Evolutionary conservation across 140 eudicot species (phyloP), one percentile per base, ranked within the genome.

Genomic region (Anethum foeniculum): DNA sequence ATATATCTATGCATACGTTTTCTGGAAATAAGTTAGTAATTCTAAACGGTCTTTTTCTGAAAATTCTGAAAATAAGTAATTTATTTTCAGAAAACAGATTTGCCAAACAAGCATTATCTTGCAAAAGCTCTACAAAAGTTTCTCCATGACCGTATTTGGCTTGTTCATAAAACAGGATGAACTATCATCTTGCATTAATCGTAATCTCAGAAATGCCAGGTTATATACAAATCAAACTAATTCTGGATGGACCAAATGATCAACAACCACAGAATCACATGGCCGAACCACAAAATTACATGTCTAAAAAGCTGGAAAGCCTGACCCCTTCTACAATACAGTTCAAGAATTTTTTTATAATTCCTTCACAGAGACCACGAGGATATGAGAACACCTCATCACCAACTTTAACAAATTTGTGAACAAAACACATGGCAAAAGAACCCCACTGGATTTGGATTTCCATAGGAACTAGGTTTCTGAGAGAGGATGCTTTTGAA

Each of bases 401-500:
- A 94, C 97, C 91, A 94, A 86, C 81, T 87, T 90, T 90, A 79
- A 11, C 90, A 11, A 62, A 9, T 7, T 7, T 60, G 28, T 60
- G 34, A 23, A n/a, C 32, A 60, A 60, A 25, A n/a, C 58, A 15
- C 56, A 15, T 51, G 58, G 68, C 30, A 58, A 19, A 23, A 58
- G 43, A 58, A 51, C 87, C 93, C 97, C 97, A 94, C 75, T 92
- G 99, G 75, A 94, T 85, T 77, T 94, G 99, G 72, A 88, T 89
- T 83, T 92, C 97, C 81, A 87, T 88, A 10, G 99, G 97, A 81
- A 90, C 96, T 12, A 93, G 97, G 80, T 92, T 92, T 82, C 99
- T 86, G 80, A 86, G 58, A 19, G 99, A 89, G 60, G 44, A 92
- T 85, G 54, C 97, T 94, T 87, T 89, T 90, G 67, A 94, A 90